phyloP scores from a whole-genome alignment of 2,329 filamentous ascomycete species.

The Penicillium sclerotigenum region DNA sequence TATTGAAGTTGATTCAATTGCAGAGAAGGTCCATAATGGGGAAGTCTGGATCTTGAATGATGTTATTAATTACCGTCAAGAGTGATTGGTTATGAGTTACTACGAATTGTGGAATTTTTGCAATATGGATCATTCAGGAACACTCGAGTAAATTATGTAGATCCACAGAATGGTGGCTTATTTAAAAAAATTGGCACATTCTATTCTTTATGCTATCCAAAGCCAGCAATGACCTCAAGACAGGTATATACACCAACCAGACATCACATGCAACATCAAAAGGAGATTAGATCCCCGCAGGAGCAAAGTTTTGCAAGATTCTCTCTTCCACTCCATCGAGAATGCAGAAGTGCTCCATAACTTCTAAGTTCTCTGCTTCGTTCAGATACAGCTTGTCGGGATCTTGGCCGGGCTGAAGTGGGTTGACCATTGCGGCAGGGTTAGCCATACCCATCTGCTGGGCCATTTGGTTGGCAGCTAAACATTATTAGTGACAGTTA shows the following conservation, averaged over 20 bases:
- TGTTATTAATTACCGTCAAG: constrained; percentile 53
- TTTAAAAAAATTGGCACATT: neutral
- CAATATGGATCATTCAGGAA: neutral
- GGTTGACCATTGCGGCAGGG: constrained; percentile 61
- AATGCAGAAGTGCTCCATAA: constrained; percentile 90
- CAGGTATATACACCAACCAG: constrained; percentile 11
- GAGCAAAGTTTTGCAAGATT: constrained; percentile 57
- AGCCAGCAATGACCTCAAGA: constrained; percentile 4
- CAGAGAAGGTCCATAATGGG: constrained; percentile 77
- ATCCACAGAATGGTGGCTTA: neutral
- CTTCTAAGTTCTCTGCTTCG: constrained; percentile 93
- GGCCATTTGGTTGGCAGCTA: constrained; percentile 86
- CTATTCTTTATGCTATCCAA: constrained; percentile 10
- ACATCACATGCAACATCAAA: neutral
- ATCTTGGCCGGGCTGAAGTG: constrained; percentile 90
- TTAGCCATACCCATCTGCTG: constrained; percentile 78
- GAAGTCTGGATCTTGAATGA: constrained; percentile 76
- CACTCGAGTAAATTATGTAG: neutral
- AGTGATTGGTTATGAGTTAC: constrained; percentile 10
- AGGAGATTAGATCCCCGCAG: constrained; percentile 18
- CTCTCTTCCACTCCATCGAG: constrained; percentile 84
- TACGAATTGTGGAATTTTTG: constrained; percentile 4
- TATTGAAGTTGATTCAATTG: constrained; percentile 72
- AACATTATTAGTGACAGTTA: constrained; percentile 5
- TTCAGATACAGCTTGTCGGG: constrained; percentile 91